phyloP scores from a whole-genome alignment of 1,284 basidiomycete species.

The Porodaedalea pini region DNA sequence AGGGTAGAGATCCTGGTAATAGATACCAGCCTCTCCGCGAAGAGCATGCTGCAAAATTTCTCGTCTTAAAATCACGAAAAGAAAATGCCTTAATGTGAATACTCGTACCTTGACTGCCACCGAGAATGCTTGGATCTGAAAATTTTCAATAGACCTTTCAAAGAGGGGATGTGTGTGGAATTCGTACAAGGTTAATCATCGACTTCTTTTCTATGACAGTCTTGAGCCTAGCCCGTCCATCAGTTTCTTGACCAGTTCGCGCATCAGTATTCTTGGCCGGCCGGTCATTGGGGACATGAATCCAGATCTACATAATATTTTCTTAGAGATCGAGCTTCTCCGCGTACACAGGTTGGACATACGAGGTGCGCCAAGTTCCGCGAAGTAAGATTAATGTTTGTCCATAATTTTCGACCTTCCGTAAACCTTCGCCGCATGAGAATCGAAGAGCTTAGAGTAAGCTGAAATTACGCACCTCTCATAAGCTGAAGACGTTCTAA shows the following conservation, averaged over 20 bases:
- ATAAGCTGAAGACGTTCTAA: slow-evolving; percentile 52
- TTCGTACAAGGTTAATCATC: slow-evolving; percentile 60
- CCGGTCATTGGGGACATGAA: slow-evolving; percentile 52
- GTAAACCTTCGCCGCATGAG: slow-evolving; percentile 41
- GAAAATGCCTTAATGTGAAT: background rate
- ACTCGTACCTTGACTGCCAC: slow-evolving; percentile 53
- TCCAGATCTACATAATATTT: slow-evolving; percentile 47
- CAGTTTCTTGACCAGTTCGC: slow-evolving; percentile 20
- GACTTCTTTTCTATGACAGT: slow-evolving; percentile 68
- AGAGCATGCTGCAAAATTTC: slow-evolving; percentile 33
- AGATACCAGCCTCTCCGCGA: slow-evolving; percentile 47
- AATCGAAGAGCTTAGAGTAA: background rate
- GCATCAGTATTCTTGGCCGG: slow-evolving; percentile 29
- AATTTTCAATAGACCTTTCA: background rate
- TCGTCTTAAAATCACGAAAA: background rate
- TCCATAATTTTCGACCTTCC: slow-evolving; percentile 63
- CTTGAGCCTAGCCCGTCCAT: slow-evolving; percentile 40
- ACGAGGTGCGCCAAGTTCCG: slow-evolving; percentile 55
- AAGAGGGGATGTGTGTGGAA: background rate
- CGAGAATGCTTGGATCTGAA: slow-evolving; percentile 57
- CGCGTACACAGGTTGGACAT: slow-evolving; percentile 16
- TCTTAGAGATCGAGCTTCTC: slow-evolving; percentile 1
- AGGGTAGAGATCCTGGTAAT: slow-evolving; percentile 39
- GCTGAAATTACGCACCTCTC: slow-evolving; percentile 49
- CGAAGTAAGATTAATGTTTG: slow-evolving; percentile 50